Percentiles rank a stretch among this genome's conserved stretches.
phyloP scores from a whole-genome alignment of 352 stramenopile species.

The Globisporangium rhizosaccharum region DNA sequence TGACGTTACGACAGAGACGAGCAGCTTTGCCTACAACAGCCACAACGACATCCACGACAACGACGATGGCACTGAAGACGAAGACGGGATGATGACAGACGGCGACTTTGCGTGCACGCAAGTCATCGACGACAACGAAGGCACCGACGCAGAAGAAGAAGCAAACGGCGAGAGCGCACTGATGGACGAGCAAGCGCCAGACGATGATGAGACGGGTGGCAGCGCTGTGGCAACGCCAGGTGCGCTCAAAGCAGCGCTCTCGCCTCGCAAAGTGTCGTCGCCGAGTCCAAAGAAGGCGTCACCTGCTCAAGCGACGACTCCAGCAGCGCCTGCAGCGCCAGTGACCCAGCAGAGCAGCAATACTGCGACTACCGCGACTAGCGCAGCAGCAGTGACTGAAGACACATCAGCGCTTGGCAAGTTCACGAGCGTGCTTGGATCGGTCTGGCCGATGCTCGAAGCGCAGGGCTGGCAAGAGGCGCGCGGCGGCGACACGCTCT shows the following conservation, averaged over 20 bases:
- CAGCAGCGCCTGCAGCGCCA: no score
- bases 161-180: slow-evolving; percentile 2
- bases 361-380: background rate
- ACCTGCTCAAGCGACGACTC: background rate
- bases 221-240: background rate
- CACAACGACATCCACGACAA: slow-evolving; percentile 5
- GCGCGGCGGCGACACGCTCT: slow-evolving; percentile 46
- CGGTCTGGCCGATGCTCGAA: slow-evolving; percentile 44
- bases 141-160: slow-evolving; percentile 6
- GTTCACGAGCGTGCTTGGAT: slow-evolving; percentile 41
- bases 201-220: background rate
- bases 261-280: background rate
- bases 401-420: slow-evolving; percentile 24
- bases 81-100: slow-evolving; percentile 9
- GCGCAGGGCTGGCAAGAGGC: slow-evolving; percentile 59
- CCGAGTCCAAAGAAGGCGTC: background rate
- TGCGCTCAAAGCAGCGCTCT: background rate
- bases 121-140: slow-evolving; percentile 9
- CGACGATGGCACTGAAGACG: slow-evolving; percentile 7
- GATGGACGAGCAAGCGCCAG: background rate
- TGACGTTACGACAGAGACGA: slow-evolving; percentile 11
- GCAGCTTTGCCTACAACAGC: background rate
- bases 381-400: background rate
- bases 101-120: slow-evolving; percentile 4
- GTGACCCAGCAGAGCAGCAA: background rate